These are phyloP conservation scores for Aspergillus sp. DNA, from an alignment of 2,329 filamentous ascomycete genomes.

Conservation along the genomic window DNA sequence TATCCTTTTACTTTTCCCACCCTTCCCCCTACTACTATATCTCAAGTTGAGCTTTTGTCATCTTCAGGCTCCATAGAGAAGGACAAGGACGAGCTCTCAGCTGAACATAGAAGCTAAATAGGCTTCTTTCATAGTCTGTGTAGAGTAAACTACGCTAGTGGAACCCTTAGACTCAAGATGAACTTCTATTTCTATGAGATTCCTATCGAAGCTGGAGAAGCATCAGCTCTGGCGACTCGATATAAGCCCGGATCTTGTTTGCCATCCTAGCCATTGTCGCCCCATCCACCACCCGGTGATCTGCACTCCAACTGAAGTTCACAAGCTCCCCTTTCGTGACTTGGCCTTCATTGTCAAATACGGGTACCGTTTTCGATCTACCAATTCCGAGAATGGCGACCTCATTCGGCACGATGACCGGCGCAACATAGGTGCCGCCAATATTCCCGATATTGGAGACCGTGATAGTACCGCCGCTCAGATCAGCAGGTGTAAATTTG, in stretches of 20 bases:
- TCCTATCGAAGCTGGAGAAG: slow-evolving; percentile 72
- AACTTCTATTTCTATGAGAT: slow-evolving; percentile 6
- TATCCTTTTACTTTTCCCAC: no score
- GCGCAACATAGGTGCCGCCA: slow-evolving; percentile 86
- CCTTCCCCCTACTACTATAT: no score
- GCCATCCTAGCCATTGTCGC: slow-evolving; percentile 91
- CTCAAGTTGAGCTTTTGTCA: no score
- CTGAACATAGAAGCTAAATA: no score
- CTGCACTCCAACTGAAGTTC: slow-evolving; percentile 95
- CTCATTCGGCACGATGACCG: slow-evolving; percentile 86
- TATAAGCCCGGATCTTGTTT: slow-evolving; percentile 70
- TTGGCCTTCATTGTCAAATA: slow-evolving; percentile 61
- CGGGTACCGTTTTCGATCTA: slow-evolving; percentile 74
- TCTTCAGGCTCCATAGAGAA: no score
- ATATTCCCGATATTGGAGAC: slow-evolving; percentile 96
- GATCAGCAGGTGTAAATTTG: slow-evolving; percentile 70
- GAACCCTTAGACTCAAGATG: not conserved
- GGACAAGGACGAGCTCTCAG: no score
- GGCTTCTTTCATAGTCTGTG: no score
- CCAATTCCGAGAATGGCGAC: slow-evolving; percentile 91
- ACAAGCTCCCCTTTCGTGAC: slow-evolving; percentile 76
- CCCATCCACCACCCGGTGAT: slow-evolving; percentile 91
- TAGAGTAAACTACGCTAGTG: no score
- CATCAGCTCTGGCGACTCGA: slow-evolving; percentile 87
- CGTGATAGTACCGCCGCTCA: slow-evolving; percentile 87